Evolutionary conservation across 208 protist species (phyloP).

Genomic region (Wallacemonas rigidus): DNA sequence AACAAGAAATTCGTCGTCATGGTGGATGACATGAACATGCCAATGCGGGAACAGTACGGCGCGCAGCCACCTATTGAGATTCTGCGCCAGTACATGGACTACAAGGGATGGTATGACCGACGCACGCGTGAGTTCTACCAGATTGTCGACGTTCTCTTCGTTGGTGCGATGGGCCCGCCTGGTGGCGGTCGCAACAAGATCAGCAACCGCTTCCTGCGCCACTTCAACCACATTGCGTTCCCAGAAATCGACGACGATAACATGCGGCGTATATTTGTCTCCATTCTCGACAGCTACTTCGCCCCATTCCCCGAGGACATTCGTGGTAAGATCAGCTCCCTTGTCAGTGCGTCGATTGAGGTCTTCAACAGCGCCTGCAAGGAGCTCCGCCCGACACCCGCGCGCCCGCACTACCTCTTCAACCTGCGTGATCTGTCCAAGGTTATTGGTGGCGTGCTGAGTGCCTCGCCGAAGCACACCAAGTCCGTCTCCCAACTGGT

Average conservation of each 20-base stretch:
- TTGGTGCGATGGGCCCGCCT: slow-evolving; percentile 96
- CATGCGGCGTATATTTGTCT: slow-evolving; percentile 95
- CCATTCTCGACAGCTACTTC: slow-evolving; percentile 96
- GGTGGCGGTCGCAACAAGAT: slow-evolving; percentile 97
- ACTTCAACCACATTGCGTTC: slow-evolving; percentile 98
- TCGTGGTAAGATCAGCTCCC: slow-evolving; percentile 46
- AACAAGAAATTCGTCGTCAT: slow-evolving; percentile 97
- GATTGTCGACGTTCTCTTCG: slow-evolving; percentile 95
- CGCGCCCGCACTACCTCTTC: slow-evolving; percentile 99
- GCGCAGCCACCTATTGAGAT: slow-evolving; percentile 99
- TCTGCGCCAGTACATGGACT: slow-evolving; percentile 98
- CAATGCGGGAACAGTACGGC: slow-evolving; percentile 96
- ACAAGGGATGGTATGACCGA: slow-evolving; percentile 96
- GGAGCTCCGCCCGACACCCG: slow-evolving; percentile 97
- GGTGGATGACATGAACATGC: slow-evolving; percentile 99
- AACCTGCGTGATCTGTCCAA: slow-evolving; percentile 98
- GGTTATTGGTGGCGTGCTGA: slow-evolving; percentile 96
- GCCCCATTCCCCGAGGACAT: slow-evolving; percentile 87
- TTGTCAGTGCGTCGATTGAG: slow-evolving; percentile 95
- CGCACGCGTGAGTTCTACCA: slow-evolving; percentile 94
- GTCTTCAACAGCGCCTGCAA: slow-evolving; percentile 94
- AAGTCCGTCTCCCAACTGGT: slow-evolving; percentile 58
- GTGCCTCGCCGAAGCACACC: slow-evolving; percentile 74
- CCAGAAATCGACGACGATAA: slow-evolving; percentile 95
- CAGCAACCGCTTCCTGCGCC: slow-evolving; percentile 96